Evolutionary conservation across 169 alveolate genomes (phyloP).

Genomic region (Plasmodium vivax): DNA sequence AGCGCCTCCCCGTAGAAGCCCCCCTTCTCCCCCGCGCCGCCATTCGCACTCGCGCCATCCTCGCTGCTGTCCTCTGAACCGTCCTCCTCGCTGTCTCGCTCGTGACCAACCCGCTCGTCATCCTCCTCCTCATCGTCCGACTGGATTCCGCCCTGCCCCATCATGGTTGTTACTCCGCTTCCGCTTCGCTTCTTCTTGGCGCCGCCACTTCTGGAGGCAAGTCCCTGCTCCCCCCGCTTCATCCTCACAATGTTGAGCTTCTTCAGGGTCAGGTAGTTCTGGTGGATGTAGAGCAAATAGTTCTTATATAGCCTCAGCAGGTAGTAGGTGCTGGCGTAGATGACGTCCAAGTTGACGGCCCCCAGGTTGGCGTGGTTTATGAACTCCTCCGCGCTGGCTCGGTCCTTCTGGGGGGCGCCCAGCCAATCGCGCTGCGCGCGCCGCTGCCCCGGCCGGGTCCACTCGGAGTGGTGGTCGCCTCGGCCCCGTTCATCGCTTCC

Average conservation of each 20-base stretch:
- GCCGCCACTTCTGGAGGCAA: not conserved
- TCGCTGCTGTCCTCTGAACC: not conserved
- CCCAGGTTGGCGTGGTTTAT: conserved; percentile 39
- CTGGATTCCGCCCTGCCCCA: not conserved
- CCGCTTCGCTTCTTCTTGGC: not conserved
- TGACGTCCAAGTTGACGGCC: conserved; percentile 26
- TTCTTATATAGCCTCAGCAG: conserved; percentile 39
- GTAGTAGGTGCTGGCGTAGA: conserved; percentile 29
- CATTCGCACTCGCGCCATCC: not conserved
- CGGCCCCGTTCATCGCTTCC: not conserved
- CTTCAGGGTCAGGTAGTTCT: conserved; percentile 33
- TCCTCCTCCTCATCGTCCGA: conserved; percentile 10
- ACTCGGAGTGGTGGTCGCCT: not conserved
- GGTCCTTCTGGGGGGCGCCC: not conserved
- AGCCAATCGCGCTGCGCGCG: not conserved
- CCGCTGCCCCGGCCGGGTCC: not conserved
- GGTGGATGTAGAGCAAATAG: conserved; percentile 44
- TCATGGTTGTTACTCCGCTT: not conserved
- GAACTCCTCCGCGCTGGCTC: conserved; percentile 6
- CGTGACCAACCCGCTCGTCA: not conserved
- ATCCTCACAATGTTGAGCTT: conserved; percentile 24
- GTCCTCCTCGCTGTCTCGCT: not conserved
- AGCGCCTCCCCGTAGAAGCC: too few relatives aligned
- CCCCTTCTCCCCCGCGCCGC: not conserved
- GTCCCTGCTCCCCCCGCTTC: not conserved